These are phyloP conservation scores for Aspergillus conjunctus DNA, from an alignment of 495 filamentous ascomycete genomes.

Conservation along the genomic window DNA sequence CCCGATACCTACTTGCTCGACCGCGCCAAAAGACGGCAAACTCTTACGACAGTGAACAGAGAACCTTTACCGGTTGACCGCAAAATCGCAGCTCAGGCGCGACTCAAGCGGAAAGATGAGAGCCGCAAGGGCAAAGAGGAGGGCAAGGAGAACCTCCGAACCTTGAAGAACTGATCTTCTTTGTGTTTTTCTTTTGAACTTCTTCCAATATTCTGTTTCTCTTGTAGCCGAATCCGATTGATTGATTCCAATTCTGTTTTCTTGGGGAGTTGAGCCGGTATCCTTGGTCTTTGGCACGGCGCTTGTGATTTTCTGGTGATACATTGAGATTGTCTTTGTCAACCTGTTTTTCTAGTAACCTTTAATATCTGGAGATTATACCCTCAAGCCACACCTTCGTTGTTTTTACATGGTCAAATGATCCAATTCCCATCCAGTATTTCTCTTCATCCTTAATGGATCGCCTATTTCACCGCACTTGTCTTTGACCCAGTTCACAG, in stretches of 20 bases:
- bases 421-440: too few relatives aligned
- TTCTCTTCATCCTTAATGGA: too few relatives aligned
- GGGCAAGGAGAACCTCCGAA: constrained; percentile 38
- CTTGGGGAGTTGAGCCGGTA: neutral
- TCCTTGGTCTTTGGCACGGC: neutral
- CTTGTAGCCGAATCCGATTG: neutral
- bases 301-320: constrained; percentile 3
- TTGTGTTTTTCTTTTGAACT: neutral
- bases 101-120: constrained; percentile 57
- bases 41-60: constrained; percentile 35
- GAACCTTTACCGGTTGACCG: constrained; percentile 61
- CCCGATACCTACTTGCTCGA: constrained; percentile 32
- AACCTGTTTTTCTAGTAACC: constrained; percentile 1
- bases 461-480: too few relatives aligned
- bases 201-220: neutral
- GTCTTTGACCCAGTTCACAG: too few relatives aligned
- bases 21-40: constrained; percentile 40
- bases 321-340: neutral
- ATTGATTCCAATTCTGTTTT: neutral
- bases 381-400: constrained; percentile 9
- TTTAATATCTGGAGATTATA: constrained; percentile 17
- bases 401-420: neutral
- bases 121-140: constrained; percentile 34
- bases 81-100: constrained; percentile 61
- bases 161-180: constrained; percentile 8